Percentiles rank a stretch among this genome's conserved stretches.
These are phyloP conservation scores for Bacidia gigantensis DNA, from an alignment of 495 filamentous ascomycete species.

Conservation along the genomic window DNA sequence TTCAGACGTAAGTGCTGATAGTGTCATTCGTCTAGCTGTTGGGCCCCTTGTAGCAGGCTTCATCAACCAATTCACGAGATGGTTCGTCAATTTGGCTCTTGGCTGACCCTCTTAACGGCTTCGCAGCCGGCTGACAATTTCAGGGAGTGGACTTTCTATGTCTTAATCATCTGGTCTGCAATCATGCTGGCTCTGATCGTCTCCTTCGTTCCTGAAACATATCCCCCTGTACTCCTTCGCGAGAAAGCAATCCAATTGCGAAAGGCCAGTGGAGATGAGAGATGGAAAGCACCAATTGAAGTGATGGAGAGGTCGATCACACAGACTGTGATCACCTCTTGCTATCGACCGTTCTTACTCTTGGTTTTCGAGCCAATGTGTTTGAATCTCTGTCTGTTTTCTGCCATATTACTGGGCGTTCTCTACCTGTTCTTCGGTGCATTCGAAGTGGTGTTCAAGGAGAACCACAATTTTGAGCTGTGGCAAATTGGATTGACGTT, in stretches of 20 bases:
- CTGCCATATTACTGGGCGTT: slow-evolving; percentile 73
- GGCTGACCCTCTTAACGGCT: not conserved
- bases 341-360: slow-evolving; percentile 71
- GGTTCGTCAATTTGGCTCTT: slow-evolving; percentile 34
- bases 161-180: slow-evolving; percentile 69
- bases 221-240: slow-evolving; percentile 62
- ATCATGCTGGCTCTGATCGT: slow-evolving; percentile 46
- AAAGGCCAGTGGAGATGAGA: slow-evolving; percentile 60
- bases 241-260: slow-evolving; percentile 59
- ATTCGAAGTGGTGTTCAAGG: slow-evolving; percentile 68
- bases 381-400: slow-evolving; percentile 68
- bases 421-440: slow-evolving; percentile 94
- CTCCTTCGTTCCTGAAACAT: slow-evolving; percentile 80
- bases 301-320: slow-evolving; percentile 55
- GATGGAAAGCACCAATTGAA: slow-evolving; percentile 73
- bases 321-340: slow-evolving; percentile 53
- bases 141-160: slow-evolving; percentile 80
- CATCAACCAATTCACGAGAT: slow-evolving; percentile 62
- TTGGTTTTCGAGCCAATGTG: slow-evolving; percentile 80
- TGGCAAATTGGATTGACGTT: slow-evolving; percentile 77
- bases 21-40: slow-evolving; percentile 16
- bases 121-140: not conserved
- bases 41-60: slow-evolving; percentile 43
- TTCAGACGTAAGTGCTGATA: slow-evolving; percentile 28
- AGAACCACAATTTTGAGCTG: slow-evolving; percentile 64